Conservation (phyloP, 257 asterid genomes). For the Rehmannia glutinosa region DNA sequence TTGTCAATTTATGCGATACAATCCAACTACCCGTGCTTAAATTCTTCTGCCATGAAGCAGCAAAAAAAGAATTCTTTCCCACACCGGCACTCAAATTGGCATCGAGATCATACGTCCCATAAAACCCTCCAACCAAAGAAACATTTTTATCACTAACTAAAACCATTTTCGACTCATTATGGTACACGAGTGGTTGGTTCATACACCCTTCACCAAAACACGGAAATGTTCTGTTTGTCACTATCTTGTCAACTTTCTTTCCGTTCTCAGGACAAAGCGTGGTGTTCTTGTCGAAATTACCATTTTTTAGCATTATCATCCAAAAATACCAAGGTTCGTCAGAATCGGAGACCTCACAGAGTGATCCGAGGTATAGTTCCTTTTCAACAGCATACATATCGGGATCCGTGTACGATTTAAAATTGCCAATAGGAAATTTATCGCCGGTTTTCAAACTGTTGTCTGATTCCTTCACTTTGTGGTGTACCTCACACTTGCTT, state of each 20-base stretch:
- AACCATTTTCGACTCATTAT: conserved; percentile 42
- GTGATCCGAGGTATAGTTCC: conserved; percentile 69
- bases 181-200: conserved; percentile 84
- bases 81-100: conserved; percentile 38
- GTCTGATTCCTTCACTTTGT: conserved; percentile 61
- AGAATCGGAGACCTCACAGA: conserved; percentile 50
- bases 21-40: conserved; percentile 63
- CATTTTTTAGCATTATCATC: conserved; percentile 88
- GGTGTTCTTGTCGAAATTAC: conserved; percentile 75
- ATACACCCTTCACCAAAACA: conserved; percentile 86
- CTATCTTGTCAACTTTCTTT: conserved; percentile 56
- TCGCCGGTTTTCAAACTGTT: conserved; percentile 64
- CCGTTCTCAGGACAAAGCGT: conserved; percentile 85
- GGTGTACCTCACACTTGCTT: conserved; percentile 46
- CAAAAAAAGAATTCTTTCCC: conserved; percentile 48
- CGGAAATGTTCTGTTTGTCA: conserved; percentile 63
- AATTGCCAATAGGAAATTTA: conserved; percentile 37
- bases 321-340: conserved; percentile 59
- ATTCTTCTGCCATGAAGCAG: conserved; percentile 66
- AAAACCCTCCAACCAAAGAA: conserved; percentile 68
- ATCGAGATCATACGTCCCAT: conserved; percentile 81
- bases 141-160: conserved; percentile 8
- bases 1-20: conserved; percentile 53
- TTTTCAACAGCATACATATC: conserved; percentile 72
- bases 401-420: conserved; percentile 44